phyloP scores from a whole-genome alignment of 768 basidiomycete species.

The Rhodocollybia butyracea region DNA sequence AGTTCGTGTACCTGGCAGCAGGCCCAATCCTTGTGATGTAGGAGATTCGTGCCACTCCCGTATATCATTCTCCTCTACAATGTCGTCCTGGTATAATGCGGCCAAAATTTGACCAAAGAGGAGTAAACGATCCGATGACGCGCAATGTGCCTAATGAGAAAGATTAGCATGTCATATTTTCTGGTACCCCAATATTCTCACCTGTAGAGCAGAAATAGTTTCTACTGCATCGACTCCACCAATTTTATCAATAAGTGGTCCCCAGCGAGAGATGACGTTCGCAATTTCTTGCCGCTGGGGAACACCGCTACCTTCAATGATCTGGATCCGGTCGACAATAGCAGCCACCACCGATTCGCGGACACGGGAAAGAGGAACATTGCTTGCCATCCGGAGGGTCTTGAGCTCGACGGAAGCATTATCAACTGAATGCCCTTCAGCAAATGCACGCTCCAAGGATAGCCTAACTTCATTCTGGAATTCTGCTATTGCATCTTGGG shows the following conservation, averaged over 20 bases:
- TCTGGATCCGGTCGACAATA: conserved; percentile 68
- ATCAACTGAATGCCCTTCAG: conserved; percentile 87
- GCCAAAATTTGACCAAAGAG: conserved; percentile 86
- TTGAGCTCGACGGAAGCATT: conserved; percentile 94
- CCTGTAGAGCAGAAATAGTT: conserved; percentile 78
- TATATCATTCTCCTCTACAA: conserved; percentile 88
- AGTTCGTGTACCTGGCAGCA: conserved; percentile 32
- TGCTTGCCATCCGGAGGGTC: conserved; percentile 95
- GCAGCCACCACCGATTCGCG: conserved; percentile 86
- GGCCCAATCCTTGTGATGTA: conserved; percentile 48
- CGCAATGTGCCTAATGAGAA: conserved; percentile 42
- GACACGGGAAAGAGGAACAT: conserved; percentile 83
- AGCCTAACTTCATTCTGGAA: conserved; percentile 76
- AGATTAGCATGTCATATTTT: not conserved
- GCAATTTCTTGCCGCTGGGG: conserved; percentile 67
- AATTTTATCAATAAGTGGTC: conserved; percentile 72
- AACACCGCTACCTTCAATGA: conserved; percentile 52
- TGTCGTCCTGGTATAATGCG: conserved; percentile 86
- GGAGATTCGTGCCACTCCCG: conserved; percentile 77
- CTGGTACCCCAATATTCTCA: conserved; percentile 23
- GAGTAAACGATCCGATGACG: conserved; percentile 55
- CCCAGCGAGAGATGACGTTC: conserved; percentile 73
- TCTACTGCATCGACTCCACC: conserved; percentile 83
- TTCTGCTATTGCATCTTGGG: conserved; percentile 46
- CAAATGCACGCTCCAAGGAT: conserved; percentile 88